Evolutionary conservation across 2,329 filamentous ascomycete species (phyloP).

Genomic region (Leptographium procerum): DNA sequence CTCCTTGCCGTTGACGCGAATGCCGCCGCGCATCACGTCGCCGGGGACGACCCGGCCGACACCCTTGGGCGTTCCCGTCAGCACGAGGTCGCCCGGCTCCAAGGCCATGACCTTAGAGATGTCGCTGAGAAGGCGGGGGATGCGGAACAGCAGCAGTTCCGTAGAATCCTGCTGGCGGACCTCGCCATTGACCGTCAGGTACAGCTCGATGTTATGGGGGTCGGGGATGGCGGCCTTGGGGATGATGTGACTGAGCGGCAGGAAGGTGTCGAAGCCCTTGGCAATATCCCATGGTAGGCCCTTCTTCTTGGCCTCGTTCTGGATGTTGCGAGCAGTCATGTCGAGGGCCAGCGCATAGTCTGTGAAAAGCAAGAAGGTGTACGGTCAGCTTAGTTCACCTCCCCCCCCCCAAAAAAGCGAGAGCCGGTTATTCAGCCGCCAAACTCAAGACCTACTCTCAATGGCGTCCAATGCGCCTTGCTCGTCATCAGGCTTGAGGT

Average conservation of each 20-base stretch:
- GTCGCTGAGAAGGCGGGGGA: constrained; percentile 78
- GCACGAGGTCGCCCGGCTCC: constrained; percentile 79
- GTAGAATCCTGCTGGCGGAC: constrained; percentile 76
- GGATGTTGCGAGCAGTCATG: constrained; percentile 92
- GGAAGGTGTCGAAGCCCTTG: constrained; percentile 97
- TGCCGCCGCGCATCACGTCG: constrained; percentile 75
- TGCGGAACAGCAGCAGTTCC: constrained; percentile 86
- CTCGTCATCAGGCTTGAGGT: constrained; percentile 64
- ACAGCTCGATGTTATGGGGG: constrained; percentile 81
- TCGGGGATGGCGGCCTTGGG: constrained; percentile 69
- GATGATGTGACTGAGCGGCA: constrained; percentile 75
- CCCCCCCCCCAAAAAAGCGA: too few species aligned
- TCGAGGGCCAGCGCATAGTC: constrained; percentile 88
- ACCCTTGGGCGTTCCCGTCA: constrained; percentile 96
- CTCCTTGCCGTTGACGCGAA: constrained; percentile 71
- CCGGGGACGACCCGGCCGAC: constrained; percentile 78
- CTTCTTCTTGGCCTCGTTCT: constrained; percentile 95
- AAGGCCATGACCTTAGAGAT: constrained; percentile 93
- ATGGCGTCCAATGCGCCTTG: constrained; percentile 72
- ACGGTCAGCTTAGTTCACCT: not conserved
- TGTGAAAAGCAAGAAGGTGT: constrained; percentile 23
- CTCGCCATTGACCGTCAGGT: constrained; percentile 71
- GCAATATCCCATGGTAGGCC: constrained; percentile 92
- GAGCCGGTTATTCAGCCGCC: not conserved
- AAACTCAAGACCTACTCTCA: constrained; percentile 51